Base-by-base conservation (phyloP, 257 asterid genomes). In the Solanum etuberosum region DNA sequence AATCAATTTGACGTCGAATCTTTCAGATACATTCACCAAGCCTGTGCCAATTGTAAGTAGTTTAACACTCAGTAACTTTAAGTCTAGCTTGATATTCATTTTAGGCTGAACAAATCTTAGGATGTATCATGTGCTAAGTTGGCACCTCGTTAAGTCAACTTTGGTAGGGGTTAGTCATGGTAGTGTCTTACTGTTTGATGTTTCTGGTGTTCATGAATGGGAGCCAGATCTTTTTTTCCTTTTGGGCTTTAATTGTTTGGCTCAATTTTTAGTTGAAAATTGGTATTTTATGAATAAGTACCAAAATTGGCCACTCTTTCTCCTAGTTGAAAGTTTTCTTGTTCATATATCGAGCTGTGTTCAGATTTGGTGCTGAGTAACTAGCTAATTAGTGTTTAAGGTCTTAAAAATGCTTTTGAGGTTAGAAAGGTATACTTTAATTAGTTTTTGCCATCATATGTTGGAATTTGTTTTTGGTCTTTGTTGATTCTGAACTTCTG, bases 11-110 rank as follows among this genome's bases (percentile, higher is more conserved):
- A 96, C 93, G 74, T 90, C 94, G 88, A 89, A 93, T 88, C 99
- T 97, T 74, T 90, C 96, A 31, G 97, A 97, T 90, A 95, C 98
- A 87, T 97, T 97, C 92, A 95, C 96, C 35, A 89, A 86, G 72
- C 98, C 98, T 38, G 88, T 91, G 54, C 89, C 99, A 46, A 89
- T 67, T 90, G 99, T 97, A 90, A 94, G 99, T 94, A 87, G 88
- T 88, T 86, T 71, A 81, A 6, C 18, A 81, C 68, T 18, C 5
- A 13, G 29, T 80, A 46, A 51, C 65, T 80, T 76, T 25, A 70
- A 43, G 38, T 78, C 13, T 43, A 15, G 63, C 84, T 27, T 43
- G 63, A 27, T 78, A 43, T 18, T 78, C 63, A 43, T 43, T 25
- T 43, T 78, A 8, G 63, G 84, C 63, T 43, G 63, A 78, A 43